phyloP scores from a whole-genome alignment of 106 monocot species.

The Gastrodia elata region DNA sequence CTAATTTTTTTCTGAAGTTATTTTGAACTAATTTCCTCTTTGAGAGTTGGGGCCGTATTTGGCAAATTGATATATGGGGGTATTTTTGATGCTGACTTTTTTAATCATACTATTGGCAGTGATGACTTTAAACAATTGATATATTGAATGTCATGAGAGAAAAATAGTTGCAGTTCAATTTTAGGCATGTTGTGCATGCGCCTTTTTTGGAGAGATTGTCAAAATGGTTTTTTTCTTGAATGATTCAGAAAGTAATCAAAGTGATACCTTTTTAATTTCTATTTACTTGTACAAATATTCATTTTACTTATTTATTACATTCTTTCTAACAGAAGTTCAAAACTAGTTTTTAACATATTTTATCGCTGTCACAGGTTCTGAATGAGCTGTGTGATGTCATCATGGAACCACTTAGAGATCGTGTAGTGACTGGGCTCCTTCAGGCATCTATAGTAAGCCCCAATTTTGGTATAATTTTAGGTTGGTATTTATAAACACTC shows the following conservation, averaged over 20 bases:
- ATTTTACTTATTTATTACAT: background rate
- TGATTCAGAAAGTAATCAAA: background rate
- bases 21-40: too few relatives aligned
- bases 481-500: background rate
- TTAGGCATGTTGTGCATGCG: background rate
- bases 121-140: too few relatives aligned
- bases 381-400: constrained; percentile 90
- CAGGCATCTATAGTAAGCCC: constrained; percentile 82
- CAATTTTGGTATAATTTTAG: background rate
- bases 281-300: background rate
- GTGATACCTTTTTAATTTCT: background rate
- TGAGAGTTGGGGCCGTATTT: too few relatives aligned
- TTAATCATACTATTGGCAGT: too few relatives aligned
- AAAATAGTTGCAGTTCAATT: constrained; percentile 4
- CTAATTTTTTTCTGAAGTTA: too few relatives aligned
- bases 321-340: background rate
- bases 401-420: constrained; percentile 84
- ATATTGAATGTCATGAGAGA: too few relatives aligned
- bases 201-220: background rate
- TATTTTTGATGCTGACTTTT: too few relatives aligned
- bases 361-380: constrained; percentile 40
- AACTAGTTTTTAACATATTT: background rate
- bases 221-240: too few relatives aligned
- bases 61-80: too few relatives aligned
- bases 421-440: constrained; percentile 89